Evolutionary conservation across 257 asterid species (phyloP), one percentile per base, ranked within the genome.

Genomic region (Parsonsia alboflavescens): DNA sequence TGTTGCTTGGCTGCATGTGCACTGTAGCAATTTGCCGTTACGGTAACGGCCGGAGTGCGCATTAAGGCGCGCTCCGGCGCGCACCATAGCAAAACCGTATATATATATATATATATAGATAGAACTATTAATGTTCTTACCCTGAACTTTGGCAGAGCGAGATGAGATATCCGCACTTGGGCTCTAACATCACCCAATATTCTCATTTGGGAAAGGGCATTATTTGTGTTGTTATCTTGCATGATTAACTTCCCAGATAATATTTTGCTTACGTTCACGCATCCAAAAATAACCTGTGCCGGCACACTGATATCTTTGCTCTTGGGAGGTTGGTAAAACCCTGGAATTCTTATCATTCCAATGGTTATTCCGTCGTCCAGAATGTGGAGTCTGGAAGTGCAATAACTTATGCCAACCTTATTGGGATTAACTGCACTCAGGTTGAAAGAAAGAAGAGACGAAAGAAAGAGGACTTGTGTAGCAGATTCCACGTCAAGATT

Each of bases 321-420:
- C 22, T 50, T 42, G 0, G 96, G 91, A 10, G 97, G 97, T 65
- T 91, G 96, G 56, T 87, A 86, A 74, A 91, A 88, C 62, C 58
- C 79, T 0, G 87, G 91, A 33, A 89, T 76, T 64, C 84, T 83
- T 36, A 91, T 77, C 82, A 91, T 76, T 39, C 97, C 97, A 4
- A 87, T 82, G 30, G 86, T 91, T 7, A 84, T 28, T 50, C 96
- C 93, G 28, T 80, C 80, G 78, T 84, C 80, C 0, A 89, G 81
- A 67, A 89, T 85, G 57, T 85, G 91, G 17, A 91, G 85, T 36
- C 80, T 75, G 0, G 84, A 80, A 1, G 88, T 49, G n/a, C 75
- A 68, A 41, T 77, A 91, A 66, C 84, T 86, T 52, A 91, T 64
- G 24, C 90, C 91, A 15, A 89, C 76, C 75, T 76, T 89, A 72